Evolutionary conservation across 768 basidiomycete species (phyloP).

Genomic region (Asterophora parasitica): DNA sequence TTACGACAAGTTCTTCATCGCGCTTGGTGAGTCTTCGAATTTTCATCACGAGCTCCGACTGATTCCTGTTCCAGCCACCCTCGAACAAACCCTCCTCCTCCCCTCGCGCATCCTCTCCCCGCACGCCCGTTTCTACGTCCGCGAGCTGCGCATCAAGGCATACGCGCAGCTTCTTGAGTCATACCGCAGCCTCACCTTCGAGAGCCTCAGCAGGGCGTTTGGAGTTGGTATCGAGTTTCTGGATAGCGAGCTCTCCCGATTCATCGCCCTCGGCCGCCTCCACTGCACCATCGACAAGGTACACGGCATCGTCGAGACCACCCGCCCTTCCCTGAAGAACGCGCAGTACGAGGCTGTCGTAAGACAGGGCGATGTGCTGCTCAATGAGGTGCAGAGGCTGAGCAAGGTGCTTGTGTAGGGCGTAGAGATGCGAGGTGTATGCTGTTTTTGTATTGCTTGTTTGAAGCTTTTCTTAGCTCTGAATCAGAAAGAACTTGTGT

Average conservation of each 20-base stretch:
- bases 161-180: slow-evolving; percentile 90
- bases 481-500: too few species aligned
- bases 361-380: slow-evolving; percentile 84
- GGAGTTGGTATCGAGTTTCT: too few species aligned
- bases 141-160: slow-evolving; percentile 90
- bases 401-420: slow-evolving; percentile 76
- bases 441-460: too few species aligned
- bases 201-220: slow-evolving; percentile 81
- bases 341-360: slow-evolving; percentile 92
- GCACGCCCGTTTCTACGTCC: slow-evolving; percentile 85
- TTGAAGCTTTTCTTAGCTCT: too few species aligned
- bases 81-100: slow-evolving; percentile 85
- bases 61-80: too few species aligned
- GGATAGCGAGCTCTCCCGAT: slow-evolving; percentile 81
- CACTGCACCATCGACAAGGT: slow-evolving; percentile 93
- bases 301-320: slow-evolving; percentile 91
- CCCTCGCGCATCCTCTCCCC: slow-evolving; percentile 82
- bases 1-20: slow-evolving; percentile 90
- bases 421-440: too few species aligned
- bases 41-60: too few species aligned
- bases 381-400: slow-evolving; percentile 83
- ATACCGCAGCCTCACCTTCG: slow-evolving; percentile 85
- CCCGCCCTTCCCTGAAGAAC: slow-evolving; percentile 61
- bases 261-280: slow-evolving; percentile 84
- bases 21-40: slow-evolving; percentile 69